Percentiles rank a stretch among this genome's conserved stretches.
phyloP scores from a whole-genome alignment of 2,329 filamentous ascomycete species.

The Domatiomyces globalis region DNA sequence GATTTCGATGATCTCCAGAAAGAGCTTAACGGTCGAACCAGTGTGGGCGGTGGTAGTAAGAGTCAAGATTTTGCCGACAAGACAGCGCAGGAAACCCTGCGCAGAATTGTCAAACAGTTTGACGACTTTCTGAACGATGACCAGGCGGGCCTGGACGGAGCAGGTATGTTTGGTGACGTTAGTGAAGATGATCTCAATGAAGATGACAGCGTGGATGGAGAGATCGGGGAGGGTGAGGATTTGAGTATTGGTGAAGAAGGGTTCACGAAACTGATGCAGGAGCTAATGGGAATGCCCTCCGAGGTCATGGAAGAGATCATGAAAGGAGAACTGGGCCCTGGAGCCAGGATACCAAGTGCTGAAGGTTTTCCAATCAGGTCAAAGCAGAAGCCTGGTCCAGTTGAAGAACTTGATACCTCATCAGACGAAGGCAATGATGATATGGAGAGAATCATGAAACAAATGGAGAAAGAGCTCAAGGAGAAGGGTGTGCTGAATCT shows the following conservation, averaged over 20 bases:
- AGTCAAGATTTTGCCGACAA: conserved; percentile 31
- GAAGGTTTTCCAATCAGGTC: background rate
- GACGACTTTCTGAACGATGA: conserved; percentile 84
- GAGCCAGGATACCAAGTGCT: background rate
- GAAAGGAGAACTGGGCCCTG: conserved; percentile 14
- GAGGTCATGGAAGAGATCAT: conserved; percentile 21
- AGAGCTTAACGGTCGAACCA: conserved; percentile 50
- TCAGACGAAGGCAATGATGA: conserved; percentile 42
- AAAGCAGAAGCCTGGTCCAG: background rate
- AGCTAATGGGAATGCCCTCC: conserved; percentile 65
- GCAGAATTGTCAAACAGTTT: conserved; percentile 87
- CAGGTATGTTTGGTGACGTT: conserved; percentile 53
- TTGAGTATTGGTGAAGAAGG: conserved; percentile 72
- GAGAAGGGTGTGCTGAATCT: conserved; percentile 32
- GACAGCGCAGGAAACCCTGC: conserved; percentile 44
- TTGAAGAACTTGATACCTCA: conserved; percentile 22
- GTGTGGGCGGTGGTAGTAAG: conserved; percentile 12
- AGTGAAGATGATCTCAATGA: conserved; percentile 38
- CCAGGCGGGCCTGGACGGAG: conserved; percentile 63
- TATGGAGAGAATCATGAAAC: conserved; percentile 30
- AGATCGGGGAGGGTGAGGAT: conserved; percentile 57
- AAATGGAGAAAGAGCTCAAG: conserved; percentile 35
- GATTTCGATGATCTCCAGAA: conserved; percentile 77
- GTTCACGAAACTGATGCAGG: conserved; percentile 75
- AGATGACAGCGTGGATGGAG: conserved; percentile 38